Evolutionary conservation across 768 basidiomycete species (phyloP).

Genomic region (Tylopilus sp.): DNA sequence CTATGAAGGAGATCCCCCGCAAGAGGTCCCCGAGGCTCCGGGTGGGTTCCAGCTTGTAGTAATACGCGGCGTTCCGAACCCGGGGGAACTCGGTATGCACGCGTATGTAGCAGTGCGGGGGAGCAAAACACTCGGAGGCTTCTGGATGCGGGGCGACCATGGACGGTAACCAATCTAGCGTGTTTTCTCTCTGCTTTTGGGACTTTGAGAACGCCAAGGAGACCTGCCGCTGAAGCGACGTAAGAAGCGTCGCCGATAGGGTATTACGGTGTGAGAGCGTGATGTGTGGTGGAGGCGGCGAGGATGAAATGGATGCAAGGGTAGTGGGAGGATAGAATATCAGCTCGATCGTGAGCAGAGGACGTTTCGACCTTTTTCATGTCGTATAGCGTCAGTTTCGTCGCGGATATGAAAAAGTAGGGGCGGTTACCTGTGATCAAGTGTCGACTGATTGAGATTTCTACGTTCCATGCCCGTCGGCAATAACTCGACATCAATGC

Average conservation of each 20-base stretch:
- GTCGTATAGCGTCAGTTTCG: slow-evolving; percentile 13
- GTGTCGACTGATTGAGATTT: slow-evolving; percentile 75
- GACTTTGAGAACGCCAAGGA: slow-evolving; percentile 18
- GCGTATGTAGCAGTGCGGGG: slow-evolving; percentile 60
- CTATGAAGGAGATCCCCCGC: slow-evolving; percentile 64
- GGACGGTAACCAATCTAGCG: slow-evolving; percentile 54
- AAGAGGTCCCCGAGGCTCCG: slow-evolving; percentile 47
- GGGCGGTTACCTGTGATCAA: slow-evolving; percentile 70
- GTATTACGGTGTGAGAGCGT: slow-evolving; percentile 65
- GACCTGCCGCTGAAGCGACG: slow-evolving; percentile 46
- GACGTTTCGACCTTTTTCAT: slow-evolving; percentile 61
- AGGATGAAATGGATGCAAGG: slow-evolving; percentile 36
- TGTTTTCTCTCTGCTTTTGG: slow-evolving; percentile 45
- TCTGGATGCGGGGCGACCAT: slow-evolving; percentile 53
- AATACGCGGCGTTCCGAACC: slow-evolving; percentile 34
- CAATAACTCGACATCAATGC: slow-evolving; percentile 73
- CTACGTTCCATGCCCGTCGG: slow-evolving; percentile 81
- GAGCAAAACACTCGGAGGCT: slow-evolving; percentile 51
- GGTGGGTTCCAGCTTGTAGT: slow-evolving; percentile 55
- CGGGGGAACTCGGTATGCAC: slow-evolving; percentile 35
- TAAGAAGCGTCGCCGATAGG: slow-evolving; percentile 45
- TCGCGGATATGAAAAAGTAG: slow-evolving; percentile 9
- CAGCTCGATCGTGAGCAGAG: slow-evolving; percentile 71
- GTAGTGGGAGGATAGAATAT: slow-evolving; percentile 57
- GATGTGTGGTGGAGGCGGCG: slow-evolving; percentile 40